Base-by-base conservation (phyloP, 768 basidiomycete genomes). In the Podaxis sp. region DNA sequence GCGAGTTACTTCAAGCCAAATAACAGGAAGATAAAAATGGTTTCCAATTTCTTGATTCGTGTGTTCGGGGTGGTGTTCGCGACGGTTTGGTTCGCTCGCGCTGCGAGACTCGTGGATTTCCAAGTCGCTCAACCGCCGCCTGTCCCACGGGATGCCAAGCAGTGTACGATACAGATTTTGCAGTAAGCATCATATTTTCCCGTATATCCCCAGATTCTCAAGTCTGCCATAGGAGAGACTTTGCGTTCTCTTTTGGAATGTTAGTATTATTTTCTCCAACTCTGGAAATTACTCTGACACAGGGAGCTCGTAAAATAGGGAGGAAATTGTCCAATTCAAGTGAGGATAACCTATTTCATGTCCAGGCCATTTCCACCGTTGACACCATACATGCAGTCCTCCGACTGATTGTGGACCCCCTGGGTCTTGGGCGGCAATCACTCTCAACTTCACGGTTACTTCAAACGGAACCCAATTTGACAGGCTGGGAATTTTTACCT, bases 391-490 rank as follows among this genome's bases (percentile, higher is more conserved):
- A n/a, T 49, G 24, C 57, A 91, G 89, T 24, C 91, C 91, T 26
- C 89, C 90, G 0, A 83, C 83, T 9, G 83, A 87, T 67, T 93
- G 91, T 71, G 90, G 91, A 15, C 70, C 78, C 2, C 76, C 81
- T 22, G 89, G 91, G 1, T 84, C 87, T 4, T 93, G 91, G 91
- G 83, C 88, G 6, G 90, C 84, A 0, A 80, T 93, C 36, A 88
- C 85, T 8, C 76, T 92, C 39, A 92, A 92, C 70, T 86, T 91
- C 67, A 92, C 91, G 0, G 88, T 88, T 19, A 88, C 89, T 2
- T 87, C 85, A 60, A 92, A 90, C 59, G 91, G 91, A 51, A 89
- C 87, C 6, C 89, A 91, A 70, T 91, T 83, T 63, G 89, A 90
- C 69, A 83, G 90, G 13, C 77, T 91, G 5, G 88, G 83, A 1